A percentile compares a stretch with the other conserved stretches of the same genome.
These are phyloP conservation scores for Emergomyces orientalis DNA, from an alignment of 2,329 filamentous ascomycete genomes.

Conservation along the genomic window DNA sequence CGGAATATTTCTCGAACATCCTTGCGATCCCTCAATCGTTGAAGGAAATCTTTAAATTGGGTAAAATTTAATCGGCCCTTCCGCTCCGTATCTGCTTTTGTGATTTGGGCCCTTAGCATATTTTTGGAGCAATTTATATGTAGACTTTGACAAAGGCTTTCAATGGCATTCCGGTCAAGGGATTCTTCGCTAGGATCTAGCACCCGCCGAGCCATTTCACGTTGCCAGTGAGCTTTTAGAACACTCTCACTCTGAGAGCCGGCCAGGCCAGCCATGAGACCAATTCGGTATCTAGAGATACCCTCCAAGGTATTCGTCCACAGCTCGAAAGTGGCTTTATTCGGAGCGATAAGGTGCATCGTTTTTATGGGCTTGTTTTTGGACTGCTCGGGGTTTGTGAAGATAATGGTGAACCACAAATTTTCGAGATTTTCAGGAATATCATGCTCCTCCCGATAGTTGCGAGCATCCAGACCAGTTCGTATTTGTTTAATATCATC, in stretches of 20 bases:
- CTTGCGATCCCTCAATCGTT: constrained; percentile 69
- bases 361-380: constrained; percentile 64
- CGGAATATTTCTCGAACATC: constrained; percentile 71
- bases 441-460: constrained; percentile 78
- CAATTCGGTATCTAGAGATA: constrained; percentile 76
- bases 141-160: constrained; percentile 75
- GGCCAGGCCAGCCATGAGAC: constrained; percentile 81
- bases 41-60: constrained; percentile 77
- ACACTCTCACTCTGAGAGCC: constrained; percentile 71
- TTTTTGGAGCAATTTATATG: constrained; percentile 82
- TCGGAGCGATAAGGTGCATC: constrained; percentile 77
- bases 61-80: constrained; percentile 62
- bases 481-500: constrained; percentile 92
- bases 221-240: constrained; percentile 74
- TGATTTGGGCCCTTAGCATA: constrained; percentile 65
- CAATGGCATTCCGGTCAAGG: constrained; percentile 68
- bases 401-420: constrained; percentile 84
- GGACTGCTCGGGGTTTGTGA: constrained; percentile 65
- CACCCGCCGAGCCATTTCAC: constrained; percentile 62
- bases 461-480: constrained; percentile 70
- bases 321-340: constrained; percentile 58
- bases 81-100: constrained; percentile 56
- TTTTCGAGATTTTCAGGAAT: constrained; percentile 57
- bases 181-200: constrained; percentile 48
- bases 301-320: constrained; percentile 81